Evolutionary conservation across 2,329 filamentous ascomycete species (phyloP).

Genomic region (Neophaeococcomyces mojaviensis): DNA sequence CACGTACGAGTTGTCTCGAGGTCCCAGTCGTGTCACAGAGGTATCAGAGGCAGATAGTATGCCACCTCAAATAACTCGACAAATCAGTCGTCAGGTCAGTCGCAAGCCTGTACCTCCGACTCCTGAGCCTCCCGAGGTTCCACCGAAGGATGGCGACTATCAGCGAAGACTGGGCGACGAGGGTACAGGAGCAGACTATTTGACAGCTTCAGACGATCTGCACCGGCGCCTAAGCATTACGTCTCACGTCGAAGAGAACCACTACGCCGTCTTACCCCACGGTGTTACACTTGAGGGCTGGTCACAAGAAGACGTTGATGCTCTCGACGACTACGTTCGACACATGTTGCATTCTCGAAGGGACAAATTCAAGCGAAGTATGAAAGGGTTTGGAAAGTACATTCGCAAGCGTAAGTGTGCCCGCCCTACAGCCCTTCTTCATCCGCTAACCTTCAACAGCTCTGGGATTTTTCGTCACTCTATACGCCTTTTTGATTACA

Average conservation of each 20-base stretch:
- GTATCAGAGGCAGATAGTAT: neutral
- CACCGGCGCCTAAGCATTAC: slow-evolving; percentile 52
- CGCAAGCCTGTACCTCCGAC: neutral
- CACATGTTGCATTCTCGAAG: slow-evolving; percentile 80
- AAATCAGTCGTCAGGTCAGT: slow-evolving; percentile 1
- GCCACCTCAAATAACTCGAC: slow-evolving; percentile 2
- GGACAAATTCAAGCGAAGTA: slow-evolving; percentile 67
- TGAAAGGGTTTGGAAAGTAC: slow-evolving; percentile 77
- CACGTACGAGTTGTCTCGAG: slow-evolving; percentile 57
- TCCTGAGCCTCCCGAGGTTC: slow-evolving; percentile 1
- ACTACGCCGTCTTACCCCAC: slow-evolving; percentile 73
- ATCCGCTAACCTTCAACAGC: slow-evolving; percentile 35
- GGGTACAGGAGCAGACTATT: neutral
- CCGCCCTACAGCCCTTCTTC: neutral
- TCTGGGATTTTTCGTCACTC: slow-evolving; percentile 72
- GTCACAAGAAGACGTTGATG: slow-evolving; percentile 63
- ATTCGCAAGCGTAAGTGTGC: slow-evolving; percentile 54
- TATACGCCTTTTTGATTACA: slow-evolving; percentile 77
- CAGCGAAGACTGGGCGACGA: neutral
- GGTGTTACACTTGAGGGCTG: slow-evolving; percentile 66
- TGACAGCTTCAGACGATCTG: slow-evolving; percentile 20
- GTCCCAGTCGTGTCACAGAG: neutral
- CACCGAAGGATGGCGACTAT: slow-evolving; percentile 14
- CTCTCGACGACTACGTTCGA: slow-evolving; percentile 77
- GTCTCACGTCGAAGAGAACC: slow-evolving; percentile 59